A percentile compares a stretch with the other conserved stretches of the same genome.
phyloP scores from a whole-genome alignment of 2,329 filamentous ascomycete genomes.

The Fusarium agapanthi region DNA sequence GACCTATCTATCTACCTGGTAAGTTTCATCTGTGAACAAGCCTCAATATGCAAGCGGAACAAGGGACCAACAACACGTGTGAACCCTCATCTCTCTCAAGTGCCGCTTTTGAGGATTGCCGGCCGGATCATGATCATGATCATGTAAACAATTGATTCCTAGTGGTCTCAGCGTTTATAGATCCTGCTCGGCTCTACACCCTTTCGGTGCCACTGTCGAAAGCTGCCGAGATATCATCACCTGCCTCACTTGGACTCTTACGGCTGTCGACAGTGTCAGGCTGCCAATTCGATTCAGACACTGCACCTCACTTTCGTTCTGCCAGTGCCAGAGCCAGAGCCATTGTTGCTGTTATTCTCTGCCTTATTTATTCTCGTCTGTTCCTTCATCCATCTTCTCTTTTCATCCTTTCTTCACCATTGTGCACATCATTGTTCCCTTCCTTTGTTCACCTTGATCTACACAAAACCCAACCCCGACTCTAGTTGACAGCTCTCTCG shows the following conservation, averaged over 20 bases:
- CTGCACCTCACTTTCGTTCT: neutral
- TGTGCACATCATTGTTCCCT: slow-evolving; percentile 11
- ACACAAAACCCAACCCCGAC: neutral
- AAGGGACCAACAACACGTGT: neutral
- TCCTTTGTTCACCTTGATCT: neutral
- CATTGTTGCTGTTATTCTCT: neutral
- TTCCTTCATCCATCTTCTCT: neutral
- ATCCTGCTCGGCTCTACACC: neutral
- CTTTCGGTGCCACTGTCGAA: neutral
- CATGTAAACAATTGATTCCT: neutral
- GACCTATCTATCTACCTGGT: slow-evolving; percentile 17
- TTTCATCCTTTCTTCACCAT: neutral
- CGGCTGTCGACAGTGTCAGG: slow-evolving; percentile 6
- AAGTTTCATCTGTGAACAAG: slow-evolving; percentile 16
- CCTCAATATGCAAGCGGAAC: slow-evolving; percentile 12
- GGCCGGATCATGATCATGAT: neutral
- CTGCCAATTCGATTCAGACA: slow-evolving; percentile 1
- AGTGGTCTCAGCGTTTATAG: slow-evolving; percentile 13
- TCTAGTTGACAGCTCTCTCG: slow-evolving; percentile 12
- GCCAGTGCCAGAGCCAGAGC: neutral
- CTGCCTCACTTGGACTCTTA: slow-evolving; percentile 7
- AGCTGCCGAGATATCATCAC: neutral
- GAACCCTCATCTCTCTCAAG: neutral
- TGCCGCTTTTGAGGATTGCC: slow-evolving; percentile 12
- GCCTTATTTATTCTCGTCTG: slow-evolving; percentile 4